Conservation (phyloP, 345 rosid species). For the Hypericum perforatum region DNA sequence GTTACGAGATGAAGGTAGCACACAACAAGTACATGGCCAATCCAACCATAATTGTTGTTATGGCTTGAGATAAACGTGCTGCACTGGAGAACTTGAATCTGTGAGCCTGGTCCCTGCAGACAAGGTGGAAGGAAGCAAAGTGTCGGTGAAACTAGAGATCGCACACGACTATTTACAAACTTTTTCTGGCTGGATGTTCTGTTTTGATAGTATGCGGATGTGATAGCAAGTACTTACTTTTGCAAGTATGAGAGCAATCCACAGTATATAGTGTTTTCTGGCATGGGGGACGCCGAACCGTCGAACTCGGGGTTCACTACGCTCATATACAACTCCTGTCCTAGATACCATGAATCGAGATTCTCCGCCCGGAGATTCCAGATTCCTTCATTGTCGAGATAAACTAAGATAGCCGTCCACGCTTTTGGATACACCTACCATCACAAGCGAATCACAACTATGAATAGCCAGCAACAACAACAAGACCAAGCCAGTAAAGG, state of each 20-base stretch:
- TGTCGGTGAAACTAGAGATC: not conserved
- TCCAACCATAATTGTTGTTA: slow-evolving; percentile 24
- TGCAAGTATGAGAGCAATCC: slow-evolving; percentile 73
- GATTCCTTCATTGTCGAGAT: slow-evolving; percentile 80
- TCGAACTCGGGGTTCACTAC: slow-evolving; percentile 55
- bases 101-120: slow-evolving; percentile 67
- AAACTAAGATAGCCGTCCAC: slow-evolving; percentile 86
- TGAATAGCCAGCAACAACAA: not conserved
- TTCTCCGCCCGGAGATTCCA: slow-evolving; percentile 85
- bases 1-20: slow-evolving; percentile 23
- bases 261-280: slow-evolving; percentile 67
- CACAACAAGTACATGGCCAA: slow-evolving; percentile 22
- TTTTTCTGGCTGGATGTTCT: not conserved
- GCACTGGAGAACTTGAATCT: slow-evolving; percentile 55
- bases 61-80: slow-evolving; percentile 12
- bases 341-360: slow-evolving; percentile 80
- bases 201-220: not conserved
- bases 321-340: slow-evolving; percentile 69
- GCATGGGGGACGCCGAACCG: slow-evolving; percentile 39
- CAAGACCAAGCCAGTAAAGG: not conserved
- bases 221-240: slow-evolving; percentile 39
- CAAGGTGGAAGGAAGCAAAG: not conserved
- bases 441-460: not conserved
- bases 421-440: slow-evolving; percentile 86
- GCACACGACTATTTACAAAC: slow-evolving; percentile 1